Evolutionary conservation across 2,329 filamentous ascomycete genomes (phyloP).

Genomic region (Beauveria varroae): DNA sequence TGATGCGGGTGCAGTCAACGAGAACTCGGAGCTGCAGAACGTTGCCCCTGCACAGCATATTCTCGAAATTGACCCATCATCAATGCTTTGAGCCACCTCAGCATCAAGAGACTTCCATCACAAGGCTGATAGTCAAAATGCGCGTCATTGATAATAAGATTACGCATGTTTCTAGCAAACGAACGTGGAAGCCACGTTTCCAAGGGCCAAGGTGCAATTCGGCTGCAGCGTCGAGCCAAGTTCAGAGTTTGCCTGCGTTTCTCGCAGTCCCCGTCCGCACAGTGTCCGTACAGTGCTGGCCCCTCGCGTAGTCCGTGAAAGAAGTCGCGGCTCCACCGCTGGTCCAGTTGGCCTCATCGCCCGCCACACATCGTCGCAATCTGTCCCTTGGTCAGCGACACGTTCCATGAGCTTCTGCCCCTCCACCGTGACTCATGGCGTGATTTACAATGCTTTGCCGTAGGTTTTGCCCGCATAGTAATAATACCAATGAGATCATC

Average conservation of each 20-base stretch:
- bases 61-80: background rate
- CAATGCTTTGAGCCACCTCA: background rate
- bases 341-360: background rate
- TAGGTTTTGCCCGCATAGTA: background rate
- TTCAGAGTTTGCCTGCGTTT: background rate
- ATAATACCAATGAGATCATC: background rate
- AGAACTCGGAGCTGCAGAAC: background rate
- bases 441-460: background rate
- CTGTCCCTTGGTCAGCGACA: background rate
- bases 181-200: background rate
- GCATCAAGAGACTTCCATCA: too few relatives aligned
- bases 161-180: background rate
- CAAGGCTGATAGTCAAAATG: background rate
- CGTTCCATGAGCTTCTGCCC: conserved; percentile 5
- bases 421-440: conserved; percentile 5
- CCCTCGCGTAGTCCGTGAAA: background rate
- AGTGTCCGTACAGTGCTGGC: background rate
- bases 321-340: background rate
- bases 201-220: background rate
- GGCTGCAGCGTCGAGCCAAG: background rate
- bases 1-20: background rate
- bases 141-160: background rate
- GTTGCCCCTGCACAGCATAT: background rate
- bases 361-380: conserved; percentile 9
- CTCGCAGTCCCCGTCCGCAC: background rate